Evolutionary conservation across 2,329 filamentous ascomycete genomes (phyloP).

Genomic region (Xylaria sp.): DNA sequence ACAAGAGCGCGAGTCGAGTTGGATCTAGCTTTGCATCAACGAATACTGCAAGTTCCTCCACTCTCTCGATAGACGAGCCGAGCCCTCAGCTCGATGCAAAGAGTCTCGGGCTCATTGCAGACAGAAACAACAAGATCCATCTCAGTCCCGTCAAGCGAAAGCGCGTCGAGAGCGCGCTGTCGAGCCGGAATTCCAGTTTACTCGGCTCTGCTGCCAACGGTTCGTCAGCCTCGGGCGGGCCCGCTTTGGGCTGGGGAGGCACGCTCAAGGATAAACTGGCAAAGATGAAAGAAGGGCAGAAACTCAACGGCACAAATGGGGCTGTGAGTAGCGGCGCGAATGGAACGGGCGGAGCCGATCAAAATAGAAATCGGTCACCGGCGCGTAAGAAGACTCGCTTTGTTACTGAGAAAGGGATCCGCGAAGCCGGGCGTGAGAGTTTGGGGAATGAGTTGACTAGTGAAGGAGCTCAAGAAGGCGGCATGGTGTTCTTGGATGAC

Average conservation of each 20-base stretch:
- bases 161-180: constrained; percentile 56
- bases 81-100: constrained; percentile 50
- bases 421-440: constrained; percentile 77
- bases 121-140: constrained; percentile 53
- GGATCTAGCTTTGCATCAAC: constrained; percentile 21
- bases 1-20: constrained; percentile 3
- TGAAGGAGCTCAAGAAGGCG: background rate
- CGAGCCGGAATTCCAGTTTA: constrained; percentile 31
- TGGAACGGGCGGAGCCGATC: background rate
- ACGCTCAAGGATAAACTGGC: constrained; percentile 61
- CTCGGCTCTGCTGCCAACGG: background rate
- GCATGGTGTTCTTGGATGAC: constrained; percentile 28
- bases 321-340: background rate
- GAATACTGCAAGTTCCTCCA: background rate
- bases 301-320: constrained; percentile 39
- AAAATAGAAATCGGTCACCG: constrained; percentile 47
- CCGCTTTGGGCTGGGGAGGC: constrained; percentile 62
- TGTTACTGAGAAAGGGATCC: constrained; percentile 77
- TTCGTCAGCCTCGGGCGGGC: background rate
- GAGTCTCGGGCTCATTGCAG: constrained; percentile 50
- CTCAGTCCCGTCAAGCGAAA: constrained; percentile 68
- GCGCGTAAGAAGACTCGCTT: constrained; percentile 79
- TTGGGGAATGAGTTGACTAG: constrained; percentile 58
- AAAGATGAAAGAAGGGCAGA: constrained; percentile 67
- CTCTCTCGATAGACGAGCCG: constrained; percentile 33